phyloP scores from a whole-genome alignment of 208 protist genomes.

The Wallacemonas sp. region DNA sequence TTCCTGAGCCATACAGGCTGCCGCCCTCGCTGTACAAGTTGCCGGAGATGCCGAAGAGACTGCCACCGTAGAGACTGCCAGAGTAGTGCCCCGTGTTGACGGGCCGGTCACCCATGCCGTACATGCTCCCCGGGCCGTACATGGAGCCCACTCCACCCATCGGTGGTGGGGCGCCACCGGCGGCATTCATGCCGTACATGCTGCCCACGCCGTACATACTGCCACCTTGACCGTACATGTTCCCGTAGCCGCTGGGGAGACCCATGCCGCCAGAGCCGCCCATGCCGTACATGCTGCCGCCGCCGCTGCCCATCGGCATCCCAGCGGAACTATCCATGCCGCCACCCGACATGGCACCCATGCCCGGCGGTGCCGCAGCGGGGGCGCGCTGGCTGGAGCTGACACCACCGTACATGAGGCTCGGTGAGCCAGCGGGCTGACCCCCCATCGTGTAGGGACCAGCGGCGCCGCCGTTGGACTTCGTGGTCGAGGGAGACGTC shows the following conservation, averaged over 20 bases:
- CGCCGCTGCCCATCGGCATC: neutral
- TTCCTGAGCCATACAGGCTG: constrained; percentile 33
- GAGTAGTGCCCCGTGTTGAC: constrained; percentile 21
- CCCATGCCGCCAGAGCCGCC: neutral
- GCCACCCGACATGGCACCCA: neutral
- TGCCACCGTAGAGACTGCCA: constrained; percentile 38
- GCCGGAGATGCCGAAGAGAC: constrained; percentile 29
- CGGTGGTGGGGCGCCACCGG: neutral
- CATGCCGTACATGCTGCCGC: constrained; percentile 5
- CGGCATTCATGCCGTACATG: constrained; percentile 19
- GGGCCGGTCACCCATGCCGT: constrained; percentile 18
- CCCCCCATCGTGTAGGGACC: constrained; percentile 7
- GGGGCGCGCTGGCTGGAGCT: constrained; percentile 2
- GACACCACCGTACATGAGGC: constrained; percentile 10
- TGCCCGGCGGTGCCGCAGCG: neutral
- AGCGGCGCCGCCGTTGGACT: neutral
- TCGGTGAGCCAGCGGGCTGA: neutral
- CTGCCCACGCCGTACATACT: constrained; percentile 26
- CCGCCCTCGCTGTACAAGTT: constrained; percentile 38
- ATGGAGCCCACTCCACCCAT: constrained; percentile 6
- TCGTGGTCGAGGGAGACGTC: neutral
- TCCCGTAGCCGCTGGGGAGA: constrained; percentile 13
- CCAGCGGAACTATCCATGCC: neutral
- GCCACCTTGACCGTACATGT: constrained; percentile 17
- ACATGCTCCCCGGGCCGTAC: constrained; percentile 26